phyloP scores from a whole-genome alignment of 441 rosid genomes.

The Corymbia calophylla region DNA sequence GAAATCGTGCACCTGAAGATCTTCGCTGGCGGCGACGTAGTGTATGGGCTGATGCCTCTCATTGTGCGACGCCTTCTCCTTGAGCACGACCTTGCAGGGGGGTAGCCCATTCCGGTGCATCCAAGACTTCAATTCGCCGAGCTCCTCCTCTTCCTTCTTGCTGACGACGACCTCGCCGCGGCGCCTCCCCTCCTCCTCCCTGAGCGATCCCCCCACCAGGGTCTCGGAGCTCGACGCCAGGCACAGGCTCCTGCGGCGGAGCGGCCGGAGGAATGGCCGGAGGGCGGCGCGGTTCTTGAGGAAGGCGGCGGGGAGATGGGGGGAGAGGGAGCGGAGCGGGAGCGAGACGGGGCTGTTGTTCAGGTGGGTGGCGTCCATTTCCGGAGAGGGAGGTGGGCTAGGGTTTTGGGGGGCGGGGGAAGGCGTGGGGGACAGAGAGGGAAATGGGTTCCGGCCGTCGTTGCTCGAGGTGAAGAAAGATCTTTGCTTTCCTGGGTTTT shows the following conservation, averaged over 20 bases:
- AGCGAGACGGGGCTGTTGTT: slow-evolving; percentile 31
- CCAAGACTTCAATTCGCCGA: slow-evolving; percentile 73
- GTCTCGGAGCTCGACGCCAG: slow-evolving; percentile 56
- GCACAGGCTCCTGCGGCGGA: slow-evolving; percentile 22
- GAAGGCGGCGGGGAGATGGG: slow-evolving; percentile 10
- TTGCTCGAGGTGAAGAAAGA: background rate
- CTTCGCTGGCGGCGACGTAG: slow-evolving; percentile 85
- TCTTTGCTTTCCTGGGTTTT: background rate
- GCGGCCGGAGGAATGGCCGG: slow-evolving; percentile 15
- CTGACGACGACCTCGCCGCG: slow-evolving; percentile 20
- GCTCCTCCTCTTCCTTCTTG: slow-evolving; percentile 41
- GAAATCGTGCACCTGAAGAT: slow-evolving; percentile 48
- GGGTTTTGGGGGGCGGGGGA: background rate
- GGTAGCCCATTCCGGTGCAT: slow-evolving; percentile 91
- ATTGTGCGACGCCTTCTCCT: slow-evolving; percentile 67
- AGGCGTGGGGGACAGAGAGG: background rate
- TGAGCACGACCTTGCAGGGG: slow-evolving; percentile 71
- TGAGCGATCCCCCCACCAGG: slow-evolving; percentile 41
- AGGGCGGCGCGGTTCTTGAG: slow-evolving; percentile 18
- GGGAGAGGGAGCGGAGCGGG: slow-evolving; percentile 24
- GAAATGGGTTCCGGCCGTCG: background rate
- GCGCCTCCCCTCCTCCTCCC: slow-evolving; percentile 27
- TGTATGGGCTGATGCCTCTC: slow-evolving; percentile 64
- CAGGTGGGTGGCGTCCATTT: slow-evolving; percentile 32
- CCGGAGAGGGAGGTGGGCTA: background rate